These are phyloP conservation scores for Metarhizium sp. DNA, from an alignment of 2,329 filamentous ascomycete species.

Conservation along the genomic window DNA sequence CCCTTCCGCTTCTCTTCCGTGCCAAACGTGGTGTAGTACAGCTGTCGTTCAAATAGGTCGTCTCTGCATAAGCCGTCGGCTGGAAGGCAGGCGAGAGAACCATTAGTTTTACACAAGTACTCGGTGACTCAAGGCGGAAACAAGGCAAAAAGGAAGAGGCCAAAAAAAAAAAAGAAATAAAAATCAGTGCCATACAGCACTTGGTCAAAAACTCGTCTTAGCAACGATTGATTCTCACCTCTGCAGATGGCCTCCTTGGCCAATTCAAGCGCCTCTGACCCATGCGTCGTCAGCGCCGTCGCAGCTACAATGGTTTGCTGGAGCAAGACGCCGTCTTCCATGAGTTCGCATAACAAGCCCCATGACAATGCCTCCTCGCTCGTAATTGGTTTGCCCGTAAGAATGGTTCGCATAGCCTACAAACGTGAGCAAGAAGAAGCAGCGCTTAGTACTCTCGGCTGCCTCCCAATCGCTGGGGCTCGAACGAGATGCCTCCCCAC, in stretches of 20 bases:
- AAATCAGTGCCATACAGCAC: not conserved
- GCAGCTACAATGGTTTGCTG: conserved; percentile 15
- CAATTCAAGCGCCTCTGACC: conserved; percentile 16
- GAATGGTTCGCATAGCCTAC: conserved; percentile 21
- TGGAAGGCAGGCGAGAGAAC: conserved; percentile 3
- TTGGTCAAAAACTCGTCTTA: not conserved
- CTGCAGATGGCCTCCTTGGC: conserved; percentile 21
- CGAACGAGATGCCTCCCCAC: too few species aligned
- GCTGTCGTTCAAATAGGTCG: conserved; percentile 23
- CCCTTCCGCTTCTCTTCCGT: conserved; percentile 20
- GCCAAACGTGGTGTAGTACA: conserved; percentile 27
- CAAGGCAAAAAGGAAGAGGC: not conserved
- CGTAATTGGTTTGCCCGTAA: conserved; percentile 17
- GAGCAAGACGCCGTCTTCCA: conserved; percentile 16
- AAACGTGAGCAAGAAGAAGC: not conserved
- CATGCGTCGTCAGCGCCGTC: conserved; percentile 13
- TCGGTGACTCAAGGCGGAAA: too few species aligned
- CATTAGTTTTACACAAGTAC: not conserved
- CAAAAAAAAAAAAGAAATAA: not conserved
- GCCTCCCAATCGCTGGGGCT: not conserved
- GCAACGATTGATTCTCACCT: conserved; percentile 9
- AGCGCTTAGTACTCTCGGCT: not conserved
- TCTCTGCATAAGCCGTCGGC: conserved; percentile 18
- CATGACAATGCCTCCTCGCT: conserved; percentile 15
- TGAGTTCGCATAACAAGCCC: conserved; percentile 17